phyloP scores from a whole-genome alignment of 2,329 filamentous ascomycete species.

The Neobulgaria alba region DNA sequence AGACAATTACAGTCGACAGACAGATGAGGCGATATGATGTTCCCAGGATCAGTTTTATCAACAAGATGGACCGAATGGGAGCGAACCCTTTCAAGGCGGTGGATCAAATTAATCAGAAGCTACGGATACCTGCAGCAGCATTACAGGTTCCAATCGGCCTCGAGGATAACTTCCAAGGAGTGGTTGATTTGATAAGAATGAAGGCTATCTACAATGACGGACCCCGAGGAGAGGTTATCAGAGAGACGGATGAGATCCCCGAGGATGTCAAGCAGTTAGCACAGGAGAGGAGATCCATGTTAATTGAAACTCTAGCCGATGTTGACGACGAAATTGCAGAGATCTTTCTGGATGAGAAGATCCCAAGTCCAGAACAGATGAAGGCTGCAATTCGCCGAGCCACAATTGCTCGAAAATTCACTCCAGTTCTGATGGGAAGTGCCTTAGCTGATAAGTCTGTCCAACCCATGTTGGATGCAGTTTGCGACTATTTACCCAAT shows the following conservation, averaged over 20 bases:
- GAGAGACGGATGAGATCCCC: slow-evolving; percentile 72
- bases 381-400: slow-evolving; percentile 86
- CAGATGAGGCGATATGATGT: slow-evolving; percentile 99
- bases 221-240: slow-evolving; percentile 66
- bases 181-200: slow-evolving; percentile 89
- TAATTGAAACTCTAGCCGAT: slow-evolving; percentile 93
- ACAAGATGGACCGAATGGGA: slow-evolving; percentile 99
- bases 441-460: slow-evolving; percentile 90
- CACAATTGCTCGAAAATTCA: slow-evolving; percentile 85
- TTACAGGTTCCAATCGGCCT: slow-evolving; percentile 89
- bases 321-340: slow-evolving; percentile 98
- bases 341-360: slow-evolving; percentile 80
- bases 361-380: slow-evolving; percentile 73
- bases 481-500: slow-evolving; percentile 93
- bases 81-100: slow-evolving; percentile 97
- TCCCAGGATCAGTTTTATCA: slow-evolving; percentile 90
- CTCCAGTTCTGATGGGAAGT: slow-evolving; percentile 92
- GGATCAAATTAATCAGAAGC: slow-evolving; percentile 94
- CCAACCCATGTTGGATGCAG: slow-evolving; percentile 93
- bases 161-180: slow-evolving; percentile 86
- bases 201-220: slow-evolving; percentile 91
- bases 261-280: slow-evolving; percentile 68
- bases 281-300: slow-evolving; percentile 70
- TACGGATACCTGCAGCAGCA: slow-evolving; percentile 86
- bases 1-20: slow-evolving; percentile 95